A percentile compares a stretch with the other conserved stretches of the same genome.
Conservation (phyloP, 768 basidiomycete species). For the Amanita rimosa region DNA sequence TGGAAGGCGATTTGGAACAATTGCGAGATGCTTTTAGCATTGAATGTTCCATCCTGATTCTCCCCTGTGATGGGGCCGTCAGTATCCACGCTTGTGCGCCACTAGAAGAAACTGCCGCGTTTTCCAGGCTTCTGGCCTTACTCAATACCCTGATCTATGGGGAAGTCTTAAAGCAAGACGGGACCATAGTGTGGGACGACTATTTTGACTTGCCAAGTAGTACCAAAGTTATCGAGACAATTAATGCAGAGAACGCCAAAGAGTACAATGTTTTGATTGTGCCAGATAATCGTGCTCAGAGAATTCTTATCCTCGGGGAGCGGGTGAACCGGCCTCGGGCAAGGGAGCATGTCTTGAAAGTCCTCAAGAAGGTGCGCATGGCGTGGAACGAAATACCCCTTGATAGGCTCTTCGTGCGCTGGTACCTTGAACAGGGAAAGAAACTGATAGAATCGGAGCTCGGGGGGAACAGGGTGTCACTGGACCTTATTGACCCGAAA, state of each 20-base stretch:
- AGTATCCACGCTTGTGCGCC: constrained; percentile 28
- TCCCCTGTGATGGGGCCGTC: neutral
- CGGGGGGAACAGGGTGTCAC: constrained; percentile 27
- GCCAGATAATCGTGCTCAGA: constrained; percentile 24
- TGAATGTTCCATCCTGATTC: constrained; percentile 23
- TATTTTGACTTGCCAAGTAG: constrained; percentile 35
- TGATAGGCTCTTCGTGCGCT: constrained; percentile 19
- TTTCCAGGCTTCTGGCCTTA: constrained; percentile 24
- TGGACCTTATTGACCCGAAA: constrained; percentile 29
- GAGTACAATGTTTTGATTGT: constrained; percentile 23
- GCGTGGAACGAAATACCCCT: constrained; percentile 25
- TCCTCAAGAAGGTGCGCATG: constrained; percentile 27
- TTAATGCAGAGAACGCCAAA: constrained; percentile 19
- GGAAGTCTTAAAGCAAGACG: constrained; percentile 20
- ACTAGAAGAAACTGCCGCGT: constrained; percentile 18
- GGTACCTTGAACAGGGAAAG: constrained; percentile 26
- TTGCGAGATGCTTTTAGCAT: constrained; percentile 15
- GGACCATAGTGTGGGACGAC: constrained; percentile 30
- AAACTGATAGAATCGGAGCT: constrained; percentile 26
- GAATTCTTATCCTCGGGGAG: constrained; percentile 30
- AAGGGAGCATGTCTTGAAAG: constrained; percentile 18
- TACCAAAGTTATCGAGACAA: constrained; percentile 20
- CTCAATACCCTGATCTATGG: constrained; percentile 30
- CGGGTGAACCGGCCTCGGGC: constrained; percentile 19
- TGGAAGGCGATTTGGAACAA: constrained; percentile 25